Base-by-base conservation (phyloP, 495 filamentous ascomycete genomes). In the Penicillium longicatenatum region DNA sequence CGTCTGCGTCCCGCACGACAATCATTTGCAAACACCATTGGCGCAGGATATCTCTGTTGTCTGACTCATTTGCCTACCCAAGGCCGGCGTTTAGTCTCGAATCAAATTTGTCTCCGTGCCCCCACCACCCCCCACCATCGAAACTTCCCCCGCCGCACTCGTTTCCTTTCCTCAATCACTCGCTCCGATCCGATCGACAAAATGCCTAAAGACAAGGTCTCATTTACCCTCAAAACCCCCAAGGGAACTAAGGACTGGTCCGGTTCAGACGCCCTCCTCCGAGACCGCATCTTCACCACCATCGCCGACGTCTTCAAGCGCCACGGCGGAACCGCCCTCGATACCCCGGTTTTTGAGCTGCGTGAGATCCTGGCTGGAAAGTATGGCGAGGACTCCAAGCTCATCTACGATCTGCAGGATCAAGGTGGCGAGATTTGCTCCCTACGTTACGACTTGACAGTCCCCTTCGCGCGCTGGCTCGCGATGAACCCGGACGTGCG, bases 381-480 rank as follows among this genome's bases (percentile, higher is more conserved):
- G 79, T 95, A 95, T 75, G 92, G 92, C 65, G 91, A 95, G 79
- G 92, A 95, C 77, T 87, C 83, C 63, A 93, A 92, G 73, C 87
- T 95, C 66, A 91, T 94, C 71, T 94, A 94, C 75, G 90, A 93
- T 69, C 84, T 93, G 48, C 83, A 85, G 48, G 89, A 95, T 66
- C 90, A 94, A 71, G 91, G 90, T 60, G 91, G 91, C 46, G 90
- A 94, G 75, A 78, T 92, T 64, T 89, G 86, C 77, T 89, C 89
- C 10, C 79, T 96, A 57, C 86, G 93, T 59, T 97, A 96, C 70
- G 93, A 97, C 70, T 74, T 97, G 60, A 96, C 93, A 1, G 92
- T 95, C n/a, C 90, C 89, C 19, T 93, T 92, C 64, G 91, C 90
- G 20, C 84, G 91, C 63, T 93, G 86, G 86, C 84, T 93, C 48